Base-by-base conservation (phyloP, 202 grass and related monocot species). In the Digitaria exilis region DNA sequence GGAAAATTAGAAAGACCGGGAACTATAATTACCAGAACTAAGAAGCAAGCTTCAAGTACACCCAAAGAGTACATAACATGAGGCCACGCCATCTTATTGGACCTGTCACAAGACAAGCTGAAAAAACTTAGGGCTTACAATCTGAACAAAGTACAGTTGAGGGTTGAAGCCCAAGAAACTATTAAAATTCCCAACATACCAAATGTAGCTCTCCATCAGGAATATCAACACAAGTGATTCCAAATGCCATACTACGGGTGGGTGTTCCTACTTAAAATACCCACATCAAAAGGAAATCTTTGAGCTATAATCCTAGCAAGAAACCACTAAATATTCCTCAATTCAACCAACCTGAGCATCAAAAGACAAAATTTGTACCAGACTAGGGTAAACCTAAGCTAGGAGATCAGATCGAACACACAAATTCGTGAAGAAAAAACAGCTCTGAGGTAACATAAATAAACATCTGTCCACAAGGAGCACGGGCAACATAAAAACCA, bases 61-160 rank as follows among this genome's bases (percentile, higher is more conserved):
- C 29, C 72, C 28, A 65, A 85, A 59, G 45, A 10, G 57, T 6
- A 21, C 0, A 50, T 37, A 52, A 43, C 35, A 78, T 31, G 67
- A 42, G 12, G 71, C 57, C 2, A 22, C 29, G 22, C 78, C 39
- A 42, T 51, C 30, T 71, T 72, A 77, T 45, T 65, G 66, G 48
- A 65, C 88, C 66, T 89, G 58, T 60, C 56, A 46, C 50, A 45
- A 77, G 58, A 73, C 19, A 74, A 89, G 66, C 22, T 42, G 73
- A 28, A 82, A 9, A 44, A 14, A 1, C 21, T 78, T 50, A 89
- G 34, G 56, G 58, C 15, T 70, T 56, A 43, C 13, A 80, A 34
- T 56, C 39, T 29, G 24, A 70, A 62, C 54, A 32, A 76, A 6
- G 48, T 22, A 42, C 26, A 57, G 57, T 60, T 59, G 26, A 58